Base-by-base conservation (phyloP, 257 asterid species). In the Gentiana straminea region DNA sequence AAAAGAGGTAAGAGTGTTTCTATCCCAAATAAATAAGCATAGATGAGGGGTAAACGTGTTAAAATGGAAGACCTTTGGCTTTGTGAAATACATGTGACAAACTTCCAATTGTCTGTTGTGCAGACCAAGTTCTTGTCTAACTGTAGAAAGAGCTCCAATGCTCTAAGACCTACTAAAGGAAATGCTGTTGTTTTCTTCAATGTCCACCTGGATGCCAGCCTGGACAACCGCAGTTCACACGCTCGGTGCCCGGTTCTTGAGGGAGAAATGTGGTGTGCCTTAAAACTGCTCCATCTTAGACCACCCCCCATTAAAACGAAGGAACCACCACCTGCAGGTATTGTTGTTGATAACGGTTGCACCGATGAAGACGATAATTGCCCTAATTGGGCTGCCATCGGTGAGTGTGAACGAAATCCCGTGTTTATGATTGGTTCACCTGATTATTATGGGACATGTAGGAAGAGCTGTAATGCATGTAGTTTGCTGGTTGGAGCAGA, bases 391-490 rank as follows among this genome's bases (percentile, higher is more conserved):
- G 97, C 94, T 37, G 81, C 94, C 55, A 65, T 57, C 2, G 97
- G 97, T 54, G 97, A 86, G 88, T 90, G 97, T 52, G 53, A 77
- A 52, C 77, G 75, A 67, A 90, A 90, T 62, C 64, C 93, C 2
- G 75, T 86, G 56, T 90, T 80, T 75, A 86, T 90, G 97, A 59
- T 79, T 53, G 97, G 96, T 60, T 75, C 97, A 41, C 77, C 89
- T 57, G 97, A 90, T 69, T 86, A 90, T 63, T 80, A 78, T 10
- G 96, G 97, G 32, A 69, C 96, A 13, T 90, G 97, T 73, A 80
- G 94, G 79, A 90, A 80, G 85, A 90, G 97, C 53, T 90, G 97
- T 73, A 79, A 75, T 38, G 86, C 77, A 37, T 90, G 97, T 49
- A 71, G 59, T 49, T n/a, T 24, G 24, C 24, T 24, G 24, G 24